Conservation (phyloP, 2,329 filamentous ascomycete species). For the Pseudomassariella vexata region DNA sequence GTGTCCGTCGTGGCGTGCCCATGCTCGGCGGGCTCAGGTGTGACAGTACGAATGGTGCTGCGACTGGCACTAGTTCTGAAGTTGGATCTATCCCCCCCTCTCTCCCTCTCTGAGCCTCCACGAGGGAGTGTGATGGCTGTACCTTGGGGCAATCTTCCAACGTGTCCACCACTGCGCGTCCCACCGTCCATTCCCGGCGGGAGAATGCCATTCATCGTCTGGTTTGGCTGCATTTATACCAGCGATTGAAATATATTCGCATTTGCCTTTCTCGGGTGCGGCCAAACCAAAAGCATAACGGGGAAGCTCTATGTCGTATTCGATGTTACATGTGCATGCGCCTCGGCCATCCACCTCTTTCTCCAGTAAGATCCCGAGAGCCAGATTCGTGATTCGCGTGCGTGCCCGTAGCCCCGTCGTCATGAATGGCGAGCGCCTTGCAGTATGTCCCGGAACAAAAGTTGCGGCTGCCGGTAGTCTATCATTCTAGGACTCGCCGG, state of each 20-base stretch:
- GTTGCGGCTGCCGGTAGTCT: constrained; percentile 4
- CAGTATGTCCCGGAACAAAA: constrained; percentile 1
- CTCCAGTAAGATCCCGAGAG: constrained; percentile 13
- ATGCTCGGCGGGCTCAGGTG: constrained; percentile 50
- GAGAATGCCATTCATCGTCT: constrained; percentile 39
- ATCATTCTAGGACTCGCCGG: constrained; percentile 7
- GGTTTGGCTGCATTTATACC: constrained; percentile 31
- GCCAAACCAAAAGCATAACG: constrained; percentile 10
- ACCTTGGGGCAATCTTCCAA: constrained; percentile 26
- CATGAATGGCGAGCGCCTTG: constrained; percentile 2
- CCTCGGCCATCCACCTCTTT: constrained; percentile 17
- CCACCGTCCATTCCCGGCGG: constrained; percentile 41
- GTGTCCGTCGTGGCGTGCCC: constrained; percentile 13
- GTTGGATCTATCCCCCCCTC: constrained; percentile 12
- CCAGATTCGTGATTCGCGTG: constrained; percentile 7
- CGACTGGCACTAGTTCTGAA: constrained; percentile 24
- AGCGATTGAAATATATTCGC: constrained; percentile 15
- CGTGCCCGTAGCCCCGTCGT: neutral
- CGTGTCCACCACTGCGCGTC: constrained; percentile 30
- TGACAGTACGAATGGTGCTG: constrained; percentile 57
- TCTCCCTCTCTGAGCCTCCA: constrained; percentile 15
- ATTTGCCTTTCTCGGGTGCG: constrained; percentile 17
- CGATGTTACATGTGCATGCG: constrained; percentile 8
- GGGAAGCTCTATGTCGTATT: constrained; percentile 11
- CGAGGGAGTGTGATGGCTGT: constrained; percentile 20